phyloP scores from a whole-genome alignment of 805 yeast genomes.

The Spathaspora gorwiae region DNA sequence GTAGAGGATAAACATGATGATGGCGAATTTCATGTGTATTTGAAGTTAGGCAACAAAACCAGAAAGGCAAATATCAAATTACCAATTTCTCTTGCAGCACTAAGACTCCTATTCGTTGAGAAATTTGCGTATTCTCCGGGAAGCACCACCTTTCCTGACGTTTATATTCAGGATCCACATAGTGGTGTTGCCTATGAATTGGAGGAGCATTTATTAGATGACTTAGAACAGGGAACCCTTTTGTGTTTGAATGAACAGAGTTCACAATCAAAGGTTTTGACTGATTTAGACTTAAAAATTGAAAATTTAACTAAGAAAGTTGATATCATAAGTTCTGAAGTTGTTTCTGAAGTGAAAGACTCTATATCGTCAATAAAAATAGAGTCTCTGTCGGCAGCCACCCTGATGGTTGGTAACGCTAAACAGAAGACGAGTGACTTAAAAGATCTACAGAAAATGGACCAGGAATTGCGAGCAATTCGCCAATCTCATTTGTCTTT shows the following conservation, averaged over 20 bases:
- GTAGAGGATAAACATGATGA: neutral
- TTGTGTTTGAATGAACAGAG: constrained; percentile 54
- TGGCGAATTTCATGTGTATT: constrained; percentile 28
- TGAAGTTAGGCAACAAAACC: constrained; percentile 49
- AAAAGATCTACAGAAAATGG: constrained; percentile 28
- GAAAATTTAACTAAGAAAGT: constrained; percentile 13
- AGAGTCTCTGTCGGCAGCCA: constrained; percentile 12
- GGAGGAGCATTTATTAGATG: constrained; percentile 62
- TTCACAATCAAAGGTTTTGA: constrained; percentile 9
- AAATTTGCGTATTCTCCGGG: constrained; percentile 83
- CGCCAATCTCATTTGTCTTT: constrained; percentile 51
- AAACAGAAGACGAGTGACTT: neutral
- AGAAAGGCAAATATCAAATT: constrained; percentile 47
- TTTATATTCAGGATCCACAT: constrained; percentile 62
- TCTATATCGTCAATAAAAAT: constrained; percentile 18
- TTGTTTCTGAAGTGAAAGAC: constrained; percentile 15
- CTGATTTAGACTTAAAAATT: constrained; percentile 19
- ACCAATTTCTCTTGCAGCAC: constrained; percentile 48
- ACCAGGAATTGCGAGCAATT: constrained; percentile 55
- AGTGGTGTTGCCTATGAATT: constrained; percentile 69
- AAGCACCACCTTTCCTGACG: constrained; percentile 65
- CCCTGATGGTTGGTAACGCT: neutral
- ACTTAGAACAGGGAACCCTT: constrained; percentile 56
- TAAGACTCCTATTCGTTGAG: constrained; percentile 76
- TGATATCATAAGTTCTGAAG: constrained; percentile 11